Conservation (phyloP, 1,284 basidiomycete genomes). For the Naganishia albida region DNA sequence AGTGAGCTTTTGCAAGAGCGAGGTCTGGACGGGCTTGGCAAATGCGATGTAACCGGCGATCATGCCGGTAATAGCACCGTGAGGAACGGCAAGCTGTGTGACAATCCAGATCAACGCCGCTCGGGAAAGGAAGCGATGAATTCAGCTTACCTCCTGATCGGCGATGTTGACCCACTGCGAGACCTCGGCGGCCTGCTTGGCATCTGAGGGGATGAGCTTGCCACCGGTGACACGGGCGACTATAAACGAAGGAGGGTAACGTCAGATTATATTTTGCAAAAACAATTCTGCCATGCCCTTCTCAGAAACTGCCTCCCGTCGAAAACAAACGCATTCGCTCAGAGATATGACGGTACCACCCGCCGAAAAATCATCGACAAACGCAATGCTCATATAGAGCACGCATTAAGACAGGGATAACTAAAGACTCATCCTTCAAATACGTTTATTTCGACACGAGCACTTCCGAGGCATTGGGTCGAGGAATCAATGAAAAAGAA, state of each 20-base stretch:
- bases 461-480: constrained; percentile 34
- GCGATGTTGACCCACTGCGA: constrained; percentile 69
- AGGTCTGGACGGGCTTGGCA: constrained; percentile 61
- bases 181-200: constrained; percentile 63
- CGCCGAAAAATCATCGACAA: constrained; percentile 63
- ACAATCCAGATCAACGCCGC: neutral
- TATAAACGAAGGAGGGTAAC: constrained; percentile 49
- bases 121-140: neutral
- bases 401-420: constrained; percentile 67
- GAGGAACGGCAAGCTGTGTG: constrained; percentile 45
- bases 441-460: constrained; percentile 17
- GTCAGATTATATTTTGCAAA: neutral
- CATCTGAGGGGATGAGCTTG: constrained; percentile 62
- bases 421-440: constrained; percentile 56
- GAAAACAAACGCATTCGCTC: constrained; percentile 37
- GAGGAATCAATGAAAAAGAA: constrained; percentile 34
- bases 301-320: too few relatives aligned
- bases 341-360: constrained; percentile 56
- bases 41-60: constrained; percentile 58
- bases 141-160: constrained; percentile 60
- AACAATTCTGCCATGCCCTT: neutral
- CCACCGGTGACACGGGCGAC: constrained; percentile 72
- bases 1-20: constrained; percentile 36
- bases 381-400: constrained; percentile 22
- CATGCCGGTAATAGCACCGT: constrained; percentile 54